Evolutionary conservation across 2,329 filamentous ascomycete genomes (phyloP), one percentile per base, ranked within the genome.

Genomic region (Dothistroma pini): DNA sequence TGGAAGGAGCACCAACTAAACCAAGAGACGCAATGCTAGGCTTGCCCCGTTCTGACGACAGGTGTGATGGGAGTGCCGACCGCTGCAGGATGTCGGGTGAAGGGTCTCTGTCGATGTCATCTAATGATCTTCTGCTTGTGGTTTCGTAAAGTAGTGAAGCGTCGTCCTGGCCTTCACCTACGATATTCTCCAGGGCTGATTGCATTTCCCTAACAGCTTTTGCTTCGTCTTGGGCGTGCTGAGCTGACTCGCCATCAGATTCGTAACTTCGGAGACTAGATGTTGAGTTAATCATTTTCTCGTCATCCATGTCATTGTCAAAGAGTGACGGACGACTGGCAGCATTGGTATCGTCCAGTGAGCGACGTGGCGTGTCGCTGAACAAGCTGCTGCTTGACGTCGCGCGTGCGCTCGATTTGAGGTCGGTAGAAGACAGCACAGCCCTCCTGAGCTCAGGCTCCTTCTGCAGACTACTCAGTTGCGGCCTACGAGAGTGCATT

Each of bases 171-270:
- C 89, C 85, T 66, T 92, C 87, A 67, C 91, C 91, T 80, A 99
- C 89, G 64, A 99, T 99, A 65, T 93, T 90, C 66, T 89, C 96
- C 54, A 99, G 81, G 16, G 93, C 95, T 66, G 90, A 86, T 74
- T 97, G 93, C 84, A 99, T 93, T 3, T 91, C 93, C 76, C 96
- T 86, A 6, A 99, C 92, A 31, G 97, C 89, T 62, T 88, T 84
- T 0, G 84, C 89, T 70, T 96, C 89, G 6, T 89, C 88, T 22
- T 81, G 76, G 10, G 78, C 77, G 53, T 73, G 74, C 52, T 83
- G 79, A 12, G 74, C 81, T 60, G 81, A 81, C 10, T 83, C 81
- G n/a, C 78, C 80, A 48, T 91, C 89, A 52, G 88, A 87, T 22
- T 93, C 90, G 9, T 96, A 80, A 68, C 91, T 96, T 62, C 90